These are phyloP conservation scores for Blastocystis hominis DNA, from an alignment of 352 stramenopile genomes.

Conservation along the genomic window DNA sequence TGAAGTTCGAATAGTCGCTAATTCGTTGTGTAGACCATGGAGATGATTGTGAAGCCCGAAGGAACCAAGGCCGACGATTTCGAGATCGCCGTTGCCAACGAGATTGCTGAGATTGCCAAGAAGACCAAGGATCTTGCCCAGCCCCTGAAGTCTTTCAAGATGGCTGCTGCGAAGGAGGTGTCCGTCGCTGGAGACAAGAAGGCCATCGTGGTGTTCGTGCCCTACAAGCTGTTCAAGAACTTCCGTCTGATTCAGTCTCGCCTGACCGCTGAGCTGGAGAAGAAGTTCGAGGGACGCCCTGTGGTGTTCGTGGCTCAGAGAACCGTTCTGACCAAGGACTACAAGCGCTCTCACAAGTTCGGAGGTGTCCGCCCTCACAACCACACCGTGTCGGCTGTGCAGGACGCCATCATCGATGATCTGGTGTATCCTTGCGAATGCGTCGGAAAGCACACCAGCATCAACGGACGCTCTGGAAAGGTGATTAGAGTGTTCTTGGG, in stretches of 20 bases:
- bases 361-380: slow-evolving; percentile 83
- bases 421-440: slow-evolving; percentile 98
- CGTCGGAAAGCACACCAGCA: slow-evolving; percentile 94
- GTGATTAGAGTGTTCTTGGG: slow-evolving; percentile 95
- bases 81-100: slow-evolving; percentile 28
- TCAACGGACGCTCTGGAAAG: slow-evolving; percentile 89
- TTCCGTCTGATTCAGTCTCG: slow-evolving; percentile 97
- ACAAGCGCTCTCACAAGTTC: slow-evolving; percentile 83
- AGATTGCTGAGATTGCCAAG: slow-evolving; percentile 46
- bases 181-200: slow-evolving; percentile 82
- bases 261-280: slow-evolving; percentile 95
- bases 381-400: slow-evolving; percentile 91
- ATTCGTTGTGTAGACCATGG: slow-evolving; percentile 35
- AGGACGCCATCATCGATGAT: slow-evolving; percentile 94
- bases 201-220: slow-evolving; percentile 96
- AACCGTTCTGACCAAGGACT: slow-evolving; percentile 95
- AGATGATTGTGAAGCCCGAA: slow-evolving; percentile 40
- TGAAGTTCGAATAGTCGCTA: background rate
- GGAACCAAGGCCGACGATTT: slow-evolving; percentile 20
- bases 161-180: slow-evolving; percentile 87
- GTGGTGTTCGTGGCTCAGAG: slow-evolving; percentile 96
- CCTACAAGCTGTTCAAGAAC: slow-evolving; percentile 87
- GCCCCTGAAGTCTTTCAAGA: slow-evolving; percentile 47
- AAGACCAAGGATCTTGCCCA: slow-evolving; percentile 50
- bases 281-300: slow-evolving; percentile 96